Evolutionary conservation across 768 basidiomycete species (phyloP).

Genomic region (Auricularia sp.): DNA sequence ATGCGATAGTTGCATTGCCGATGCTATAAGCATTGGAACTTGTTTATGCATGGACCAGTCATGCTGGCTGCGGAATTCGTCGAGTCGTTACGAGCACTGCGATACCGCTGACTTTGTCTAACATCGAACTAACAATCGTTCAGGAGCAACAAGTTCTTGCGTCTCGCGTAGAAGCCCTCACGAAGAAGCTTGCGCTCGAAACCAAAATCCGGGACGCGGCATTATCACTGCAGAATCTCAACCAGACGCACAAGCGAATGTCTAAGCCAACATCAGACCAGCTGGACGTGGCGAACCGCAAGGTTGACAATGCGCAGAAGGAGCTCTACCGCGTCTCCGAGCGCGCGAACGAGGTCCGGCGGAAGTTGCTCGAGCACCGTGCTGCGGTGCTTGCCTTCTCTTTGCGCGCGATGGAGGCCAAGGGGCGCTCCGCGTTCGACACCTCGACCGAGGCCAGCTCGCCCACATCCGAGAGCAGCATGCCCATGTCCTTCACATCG

Average conservation of each 20-base stretch:
- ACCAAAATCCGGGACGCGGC: conserved; percentile 85
- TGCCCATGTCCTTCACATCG: conserved; percentile 31
- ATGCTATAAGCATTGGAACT: no score
- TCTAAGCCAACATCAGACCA: conserved; percentile 62
- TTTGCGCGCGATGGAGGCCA: conserved; percentile 54
- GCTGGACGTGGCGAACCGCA: conserved; percentile 60
- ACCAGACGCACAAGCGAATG: conserved; percentile 42
- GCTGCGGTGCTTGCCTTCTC: conserved; percentile 70
- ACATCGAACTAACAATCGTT: not conserved
- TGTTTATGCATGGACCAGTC: no score
- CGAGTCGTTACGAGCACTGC: no score
- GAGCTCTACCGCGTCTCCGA: conserved; percentile 63
- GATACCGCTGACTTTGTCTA: not conserved
- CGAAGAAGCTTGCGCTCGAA: conserved; percentile 69
- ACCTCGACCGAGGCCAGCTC: conserved; percentile 40
- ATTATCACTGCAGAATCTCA: conserved; percentile 58
- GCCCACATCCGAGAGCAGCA: conserved; percentile 12
- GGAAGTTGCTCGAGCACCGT: conserved; percentile 66
- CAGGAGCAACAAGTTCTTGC: conserved; percentile 69
- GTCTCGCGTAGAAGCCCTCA: conserved; percentile 52
- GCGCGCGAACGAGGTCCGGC: conserved; percentile 50
- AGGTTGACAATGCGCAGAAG: conserved; percentile 58
- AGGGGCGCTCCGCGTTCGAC: conserved; percentile 21
- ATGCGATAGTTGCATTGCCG: no score
- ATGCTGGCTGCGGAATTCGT: no score